A percentile compares a stretch with the other conserved stretches of the same genome.
These are phyloP conservation scores for Cephalotrichum gorgonifer DNA, from an alignment of 2,329 filamentous ascomycete species.

Conservation along the genomic window DNA sequence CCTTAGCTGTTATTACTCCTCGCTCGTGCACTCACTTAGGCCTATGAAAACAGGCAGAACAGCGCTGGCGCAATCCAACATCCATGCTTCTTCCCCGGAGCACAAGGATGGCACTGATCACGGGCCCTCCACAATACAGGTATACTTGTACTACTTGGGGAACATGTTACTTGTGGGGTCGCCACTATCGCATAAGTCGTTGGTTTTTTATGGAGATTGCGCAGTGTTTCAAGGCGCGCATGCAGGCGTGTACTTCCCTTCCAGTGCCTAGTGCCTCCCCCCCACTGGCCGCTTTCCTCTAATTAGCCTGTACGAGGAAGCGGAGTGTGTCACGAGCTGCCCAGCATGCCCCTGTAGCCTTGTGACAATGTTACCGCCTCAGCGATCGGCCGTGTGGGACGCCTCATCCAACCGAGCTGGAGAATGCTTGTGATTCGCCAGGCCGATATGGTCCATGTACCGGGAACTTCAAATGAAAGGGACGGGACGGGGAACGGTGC, in stretches of 20 bases:
- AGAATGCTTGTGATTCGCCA: background rate
- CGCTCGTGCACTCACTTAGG: too few species aligned
- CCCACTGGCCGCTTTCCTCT: background rate
- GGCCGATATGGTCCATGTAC: background rate
- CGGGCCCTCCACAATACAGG: too few species aligned
- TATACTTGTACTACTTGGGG: too few species aligned
- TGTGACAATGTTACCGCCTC: background rate
- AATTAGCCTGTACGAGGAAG: background rate
- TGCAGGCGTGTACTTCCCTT: background rate
- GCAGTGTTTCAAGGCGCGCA: too few species aligned
- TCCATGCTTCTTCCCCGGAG: background rate
- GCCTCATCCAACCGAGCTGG: background rate
- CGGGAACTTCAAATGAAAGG: too few species aligned
- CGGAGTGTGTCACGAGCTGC: background rate
- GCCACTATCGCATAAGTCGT: too few species aligned
- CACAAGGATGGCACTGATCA: too few species aligned
- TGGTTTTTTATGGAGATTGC: too few species aligned
- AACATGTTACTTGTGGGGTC: too few species aligned
- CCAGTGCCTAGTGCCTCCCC: background rate
- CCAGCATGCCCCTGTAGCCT: background rate
- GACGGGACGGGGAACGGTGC: too few species aligned
- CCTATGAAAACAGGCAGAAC: constrained; percentile 2
- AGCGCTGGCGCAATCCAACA: background rate
- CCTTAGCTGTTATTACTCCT: too few species aligned
- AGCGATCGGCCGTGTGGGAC: too few species aligned